A percentile compares a stretch with the other conserved stretches of the same genome.
Conservation (phyloP, 2,329 filamentous ascomycete species). For the Ceratocystis harringtonii region DNA sequence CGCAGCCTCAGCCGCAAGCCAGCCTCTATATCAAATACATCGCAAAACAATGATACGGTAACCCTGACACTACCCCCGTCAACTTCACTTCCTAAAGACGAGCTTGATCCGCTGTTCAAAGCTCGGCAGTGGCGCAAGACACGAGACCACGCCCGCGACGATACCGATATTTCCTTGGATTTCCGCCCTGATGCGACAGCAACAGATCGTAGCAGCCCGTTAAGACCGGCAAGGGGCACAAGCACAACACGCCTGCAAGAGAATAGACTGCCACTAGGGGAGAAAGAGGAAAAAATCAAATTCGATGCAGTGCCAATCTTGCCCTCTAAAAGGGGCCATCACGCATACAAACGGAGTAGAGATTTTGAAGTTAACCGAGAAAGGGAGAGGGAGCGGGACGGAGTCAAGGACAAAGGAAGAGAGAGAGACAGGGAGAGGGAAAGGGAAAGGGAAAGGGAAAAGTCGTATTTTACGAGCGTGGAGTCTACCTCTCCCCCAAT, state of each 20-base stretch:
- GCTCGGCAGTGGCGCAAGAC: slow-evolving; percentile 21
- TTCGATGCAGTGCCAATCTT: too few relatives aligned
- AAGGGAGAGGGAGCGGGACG: background rate
- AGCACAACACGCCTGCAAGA: background rate
- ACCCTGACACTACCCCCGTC: background rate
- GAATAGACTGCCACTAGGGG: background rate
- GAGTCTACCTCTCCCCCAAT: too few relatives aligned
- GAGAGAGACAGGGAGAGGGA: background rate
- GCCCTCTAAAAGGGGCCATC: background rate
- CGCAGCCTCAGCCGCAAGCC: background rate
- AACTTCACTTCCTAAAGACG: background rate
- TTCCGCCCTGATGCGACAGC: slow-evolving; percentile 8
- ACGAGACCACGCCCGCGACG: slow-evolving; percentile 26
- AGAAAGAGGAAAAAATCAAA: too few relatives aligned
- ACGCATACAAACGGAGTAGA: background rate
- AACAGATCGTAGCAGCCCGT: slow-evolving; percentile 12
- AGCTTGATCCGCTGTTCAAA: background rate
- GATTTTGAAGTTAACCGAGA: background rate
- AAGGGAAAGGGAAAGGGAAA: background rate
- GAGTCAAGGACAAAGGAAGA: background rate
- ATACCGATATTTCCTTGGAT: slow-evolving; percentile 19
- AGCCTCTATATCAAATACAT: background rate
- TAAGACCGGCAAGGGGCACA: background rate
- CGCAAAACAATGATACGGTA: background rate
- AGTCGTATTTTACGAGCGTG: background rate